phyloP scores from a whole-genome alignment of 1,284 basidiomycete species.

The Thelephora terrestris region DNA sequence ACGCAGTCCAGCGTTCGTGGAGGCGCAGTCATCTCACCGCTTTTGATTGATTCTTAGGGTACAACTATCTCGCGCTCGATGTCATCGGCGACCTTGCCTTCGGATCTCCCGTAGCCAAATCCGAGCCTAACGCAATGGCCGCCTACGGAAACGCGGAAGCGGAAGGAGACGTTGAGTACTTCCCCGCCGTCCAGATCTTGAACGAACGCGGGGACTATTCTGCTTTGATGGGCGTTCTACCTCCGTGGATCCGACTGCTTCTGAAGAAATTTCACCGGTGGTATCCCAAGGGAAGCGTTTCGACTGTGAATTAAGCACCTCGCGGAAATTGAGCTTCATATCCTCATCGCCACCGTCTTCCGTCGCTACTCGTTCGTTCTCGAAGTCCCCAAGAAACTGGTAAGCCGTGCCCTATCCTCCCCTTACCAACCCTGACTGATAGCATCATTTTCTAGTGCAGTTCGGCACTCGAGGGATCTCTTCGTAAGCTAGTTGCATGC shows the following conservation, averaged over 20 bases:
- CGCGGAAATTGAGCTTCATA: conserved; percentile 67
- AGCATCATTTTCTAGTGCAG: too few species aligned
- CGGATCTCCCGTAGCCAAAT: too few species aligned
- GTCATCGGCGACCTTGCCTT: conserved; percentile 47
- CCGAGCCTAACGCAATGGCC: conserved; percentile 40
- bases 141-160: conserved; percentile 38
- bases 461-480: too few species aligned
- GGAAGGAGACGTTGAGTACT: conserved; percentile 39
- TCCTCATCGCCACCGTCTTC: too few species aligned
- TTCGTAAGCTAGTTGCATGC: too few species aligned
- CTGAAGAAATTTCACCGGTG: conserved; percentile 60
- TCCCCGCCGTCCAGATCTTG: conserved; percentile 81
- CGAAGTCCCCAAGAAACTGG: too few species aligned
- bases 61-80: conserved; percentile 81
- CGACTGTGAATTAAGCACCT: conserved; percentile 67
- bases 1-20: conserved; percentile 53
- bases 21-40: conserved; percentile 54
- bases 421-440: too few species aligned
- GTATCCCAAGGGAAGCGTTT: conserved; percentile 61
- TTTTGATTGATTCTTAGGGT: conserved; percentile 68
- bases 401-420: too few species aligned
- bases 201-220: conserved; percentile 87
- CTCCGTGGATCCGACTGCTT: conserved; percentile 60
- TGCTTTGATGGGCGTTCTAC: conserved; percentile 78
- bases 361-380: too few species aligned